Conservation (phyloP, 2,329 filamentous ascomycete species). For the Fonsecaea erecta region DNA sequence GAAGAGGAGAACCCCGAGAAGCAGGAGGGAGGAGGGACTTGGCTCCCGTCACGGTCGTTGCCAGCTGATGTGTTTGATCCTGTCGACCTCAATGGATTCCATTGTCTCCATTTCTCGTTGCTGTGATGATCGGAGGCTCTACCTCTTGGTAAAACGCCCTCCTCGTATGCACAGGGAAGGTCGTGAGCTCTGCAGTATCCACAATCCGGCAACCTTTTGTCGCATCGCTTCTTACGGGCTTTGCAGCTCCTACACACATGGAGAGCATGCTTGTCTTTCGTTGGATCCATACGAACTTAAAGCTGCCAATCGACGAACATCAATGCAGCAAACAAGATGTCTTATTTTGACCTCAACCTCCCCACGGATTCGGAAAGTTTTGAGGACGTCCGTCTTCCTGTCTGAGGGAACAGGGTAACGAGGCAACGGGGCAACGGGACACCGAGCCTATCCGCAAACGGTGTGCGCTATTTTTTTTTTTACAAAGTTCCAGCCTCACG, state of each 20-base stretch:
- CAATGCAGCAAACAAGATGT: too few relatives aligned
- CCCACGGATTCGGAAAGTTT: too few relatives aligned
- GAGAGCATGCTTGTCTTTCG: background rate
- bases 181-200: slow-evolving; percentile 4
- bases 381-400: too few relatives aligned
- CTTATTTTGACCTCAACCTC: too few relatives aligned
- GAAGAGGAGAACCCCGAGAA: background rate
- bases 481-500: too few relatives aligned
- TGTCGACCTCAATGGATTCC: background rate
- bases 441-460: too few relatives aligned
- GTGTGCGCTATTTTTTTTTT: too few relatives aligned
- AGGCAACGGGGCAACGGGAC: too few relatives aligned
- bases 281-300: background rate
- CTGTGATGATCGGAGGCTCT: background rate
- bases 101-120: slow-evolving; percentile 1
- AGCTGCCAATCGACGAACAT: too few relatives aligned
- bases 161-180: background rate
- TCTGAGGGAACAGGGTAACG: too few relatives aligned
- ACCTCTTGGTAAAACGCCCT: background rate
- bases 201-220: background rate
- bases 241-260: background rate
- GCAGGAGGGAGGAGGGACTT: background rate
- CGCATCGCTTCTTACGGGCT: slow-evolving; percentile 1
- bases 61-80: background rate
- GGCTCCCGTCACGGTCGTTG: background rate